phyloP scores from a whole-genome alignment of 257 asterid species.

The Solanum dulcamara region DNA sequence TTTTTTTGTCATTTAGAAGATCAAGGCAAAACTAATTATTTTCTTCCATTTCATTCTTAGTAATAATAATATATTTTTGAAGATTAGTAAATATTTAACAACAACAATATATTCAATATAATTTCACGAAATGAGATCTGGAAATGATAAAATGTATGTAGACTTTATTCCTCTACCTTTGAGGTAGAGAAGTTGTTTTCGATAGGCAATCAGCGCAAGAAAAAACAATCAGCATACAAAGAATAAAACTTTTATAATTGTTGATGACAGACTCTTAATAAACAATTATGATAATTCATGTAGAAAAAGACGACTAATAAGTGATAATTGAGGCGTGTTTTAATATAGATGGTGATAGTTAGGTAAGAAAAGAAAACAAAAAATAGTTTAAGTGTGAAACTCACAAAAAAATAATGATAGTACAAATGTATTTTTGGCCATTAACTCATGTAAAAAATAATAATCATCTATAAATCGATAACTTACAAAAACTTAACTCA shows the following conservation, averaged over 20 bases:
- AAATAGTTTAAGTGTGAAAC: not conserved
- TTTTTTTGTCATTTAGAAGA: not conserved
- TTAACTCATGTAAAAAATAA: not conserved
- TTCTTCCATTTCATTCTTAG: not conserved
- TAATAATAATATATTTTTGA: not conserved
- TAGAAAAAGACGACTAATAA: too few species aligned
- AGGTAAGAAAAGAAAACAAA: not conserved
- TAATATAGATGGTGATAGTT: not conserved
- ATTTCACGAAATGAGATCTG: fast-evolving
- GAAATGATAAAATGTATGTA: not conserved
- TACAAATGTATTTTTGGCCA: not conserved
- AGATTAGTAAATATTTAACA: not conserved
- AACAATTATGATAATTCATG: not conserved
- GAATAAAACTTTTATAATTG: too few species aligned
- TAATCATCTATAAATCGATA: too few species aligned
- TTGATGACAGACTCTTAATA: not conserved
- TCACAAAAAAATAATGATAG: not conserved
- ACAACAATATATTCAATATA: not conserved
- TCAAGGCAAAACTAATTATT: not conserved
- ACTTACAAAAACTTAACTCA: too few species aligned
- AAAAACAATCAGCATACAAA: too few species aligned
- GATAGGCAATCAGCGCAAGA: not conserved
- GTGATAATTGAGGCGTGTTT: not conserved
- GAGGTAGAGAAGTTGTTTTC: not conserved
- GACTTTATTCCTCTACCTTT: too few species aligned